Evolutionary conservation across 2,329 filamentous ascomycete genomes (phyloP).

Genomic region (Colletotrichum gloeosporioides): DNA sequence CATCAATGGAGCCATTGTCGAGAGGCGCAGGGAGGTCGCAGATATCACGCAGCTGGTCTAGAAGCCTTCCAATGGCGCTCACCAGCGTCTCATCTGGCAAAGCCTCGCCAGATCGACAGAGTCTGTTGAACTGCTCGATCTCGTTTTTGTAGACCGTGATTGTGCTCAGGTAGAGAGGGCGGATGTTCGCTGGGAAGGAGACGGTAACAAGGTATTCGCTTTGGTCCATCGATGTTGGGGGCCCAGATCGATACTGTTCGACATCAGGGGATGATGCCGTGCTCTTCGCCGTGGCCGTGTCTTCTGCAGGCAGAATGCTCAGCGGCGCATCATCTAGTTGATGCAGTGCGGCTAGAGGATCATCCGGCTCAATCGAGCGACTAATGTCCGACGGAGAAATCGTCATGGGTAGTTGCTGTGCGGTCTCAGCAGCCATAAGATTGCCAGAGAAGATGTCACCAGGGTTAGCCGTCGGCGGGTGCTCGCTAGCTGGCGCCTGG

Average conservation of each 20-base stretch:
- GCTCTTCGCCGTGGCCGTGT: not conserved
- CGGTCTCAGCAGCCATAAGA: conserved; percentile 24
- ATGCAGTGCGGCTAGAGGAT: conserved; percentile 14
- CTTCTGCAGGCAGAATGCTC: conserved; percentile 7
- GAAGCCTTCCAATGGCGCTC: conserved; percentile 54
- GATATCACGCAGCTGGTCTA: conserved; percentile 56
- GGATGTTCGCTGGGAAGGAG: conserved; percentile 58
- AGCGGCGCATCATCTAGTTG: conserved; percentile 4
- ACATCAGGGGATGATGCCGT: conserved; percentile 9
- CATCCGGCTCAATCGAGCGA: conserved; percentile 29
- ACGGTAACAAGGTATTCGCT: conserved; percentile 60
- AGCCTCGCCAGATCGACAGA: conserved; percentile 1
- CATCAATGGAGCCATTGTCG: conserved; percentile 45
- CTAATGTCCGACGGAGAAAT: conserved; percentile 45
- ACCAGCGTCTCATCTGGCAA: conserved; percentile 33
- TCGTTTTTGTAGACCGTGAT: conserved; percentile 48
- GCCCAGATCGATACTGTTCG: conserved; percentile 9
- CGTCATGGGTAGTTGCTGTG: conserved; percentile 32
- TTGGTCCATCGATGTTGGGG: conserved; percentile 24
- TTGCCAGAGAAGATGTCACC: conserved; percentile 20
- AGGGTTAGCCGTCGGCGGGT: conserved; percentile 11
- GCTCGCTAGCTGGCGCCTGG: not conserved
- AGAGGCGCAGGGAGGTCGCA: conserved; percentile 63
- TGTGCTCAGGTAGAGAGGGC: conserved; percentile 57
- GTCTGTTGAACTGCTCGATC: conserved; percentile 50